A percentile compares a stretch with the other conserved stretches of the same genome.
Conservation (phyloP, 306 rosid genomes). For the cucumber (Cucumis sativus) region DNA sequence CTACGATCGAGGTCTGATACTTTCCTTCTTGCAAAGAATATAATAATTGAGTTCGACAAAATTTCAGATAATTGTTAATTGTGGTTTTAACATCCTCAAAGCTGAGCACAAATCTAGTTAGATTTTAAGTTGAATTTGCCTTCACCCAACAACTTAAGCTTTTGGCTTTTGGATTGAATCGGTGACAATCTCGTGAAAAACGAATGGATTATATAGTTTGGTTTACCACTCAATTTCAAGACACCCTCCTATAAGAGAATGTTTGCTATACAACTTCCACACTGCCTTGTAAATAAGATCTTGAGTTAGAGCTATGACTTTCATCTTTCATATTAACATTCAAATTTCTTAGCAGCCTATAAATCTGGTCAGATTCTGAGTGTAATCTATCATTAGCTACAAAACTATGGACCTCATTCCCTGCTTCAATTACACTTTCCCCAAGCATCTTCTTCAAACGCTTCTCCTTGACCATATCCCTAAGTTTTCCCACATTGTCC, state of each 20-base stretch:
- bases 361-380: constrained; percentile 27
- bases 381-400: constrained; percentile 38
- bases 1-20: too few species aligned
- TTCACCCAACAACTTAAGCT: too few species aligned
- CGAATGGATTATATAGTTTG: not conserved
- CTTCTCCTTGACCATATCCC: constrained; percentile 43
- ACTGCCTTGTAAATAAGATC: not conserved
- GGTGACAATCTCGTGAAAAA: not conserved
- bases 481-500: constrained; percentile 44
- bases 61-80: not conserved
- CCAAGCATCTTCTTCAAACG: constrained; percentile 47
- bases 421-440: constrained; percentile 39
- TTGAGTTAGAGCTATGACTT: constrained; percentile 15
- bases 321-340: constrained; percentile 40
- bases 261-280: not conserved
- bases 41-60: too few species aligned
- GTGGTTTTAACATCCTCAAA: not conserved
- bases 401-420: constrained; percentile 36
- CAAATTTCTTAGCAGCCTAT: constrained; percentile 36
- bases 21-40: too few species aligned
- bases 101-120: not conserved
- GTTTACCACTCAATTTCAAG: not conserved
- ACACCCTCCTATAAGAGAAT: not conserved
- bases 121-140: too few species aligned
- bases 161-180: too few species aligned